Evolutionary conservation across 306 rosid species (phyloP).

Genomic region (Geum urbanum): DNA sequence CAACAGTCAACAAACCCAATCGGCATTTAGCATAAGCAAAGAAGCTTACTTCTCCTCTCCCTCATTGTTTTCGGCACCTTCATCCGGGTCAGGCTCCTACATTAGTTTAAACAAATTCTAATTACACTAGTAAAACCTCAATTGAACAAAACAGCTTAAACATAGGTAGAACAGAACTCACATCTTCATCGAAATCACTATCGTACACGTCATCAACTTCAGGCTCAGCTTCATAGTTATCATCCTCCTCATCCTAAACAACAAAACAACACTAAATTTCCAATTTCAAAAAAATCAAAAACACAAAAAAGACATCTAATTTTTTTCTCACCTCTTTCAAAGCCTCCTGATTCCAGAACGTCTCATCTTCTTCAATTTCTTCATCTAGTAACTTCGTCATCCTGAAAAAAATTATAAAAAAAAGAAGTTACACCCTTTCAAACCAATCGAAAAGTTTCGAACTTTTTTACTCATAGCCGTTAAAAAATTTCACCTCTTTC

Average conservation of each 20-base stretch:
- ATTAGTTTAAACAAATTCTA: conserved; percentile 14
- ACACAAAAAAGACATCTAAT: not conserved
- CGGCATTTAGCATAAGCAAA: not conserved
- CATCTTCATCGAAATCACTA: conserved; percentile 83
- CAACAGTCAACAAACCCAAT: not conserved
- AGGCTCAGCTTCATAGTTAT: conserved; percentile 66
- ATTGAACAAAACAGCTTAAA: not conserved
- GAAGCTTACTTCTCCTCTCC: conserved; percentile 48
- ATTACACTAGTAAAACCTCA: not conserved
- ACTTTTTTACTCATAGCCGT: too few relatives aligned
- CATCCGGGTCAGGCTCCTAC: conserved; percentile 87
- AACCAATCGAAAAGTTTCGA: not conserved
- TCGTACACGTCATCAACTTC: conserved; percentile 86
- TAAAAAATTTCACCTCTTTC: conserved; percentile 42
- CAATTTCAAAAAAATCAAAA: not conserved
- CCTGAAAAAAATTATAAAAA: conserved; percentile 22
- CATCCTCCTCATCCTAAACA: conserved; percentile 59
- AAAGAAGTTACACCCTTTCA: not conserved
- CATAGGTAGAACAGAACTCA: conserved; percentile 20
- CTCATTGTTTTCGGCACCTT: conserved; percentile 51
- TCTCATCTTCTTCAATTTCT: conserved; percentile 68
- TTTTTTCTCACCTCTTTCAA: conserved; percentile 54
- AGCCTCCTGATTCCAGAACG: conserved; percentile 93
- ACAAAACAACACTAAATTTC: conserved; percentile 2
- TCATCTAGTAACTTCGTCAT: conserved; percentile 70